Conservation (phyloP, 2,329 filamentous ascomycete genomes). For the Xylariales sp. region DNA sequence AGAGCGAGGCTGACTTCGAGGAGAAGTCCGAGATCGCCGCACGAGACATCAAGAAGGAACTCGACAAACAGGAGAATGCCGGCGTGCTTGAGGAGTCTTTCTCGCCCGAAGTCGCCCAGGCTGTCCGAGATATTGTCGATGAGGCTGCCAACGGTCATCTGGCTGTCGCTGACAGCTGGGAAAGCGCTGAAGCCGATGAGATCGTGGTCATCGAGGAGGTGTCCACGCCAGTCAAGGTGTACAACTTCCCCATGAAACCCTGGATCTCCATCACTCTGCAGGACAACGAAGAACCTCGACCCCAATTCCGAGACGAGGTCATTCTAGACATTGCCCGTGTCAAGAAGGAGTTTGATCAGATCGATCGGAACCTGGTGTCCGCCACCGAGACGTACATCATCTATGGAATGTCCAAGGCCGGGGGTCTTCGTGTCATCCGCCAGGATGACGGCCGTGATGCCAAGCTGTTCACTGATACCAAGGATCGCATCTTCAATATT, state of each 20-base stretch:
- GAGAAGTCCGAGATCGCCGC: conserved; percentile 43
- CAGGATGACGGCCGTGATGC: conserved; percentile 91
- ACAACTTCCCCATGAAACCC: conserved; percentile 94
- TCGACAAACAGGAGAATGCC: conserved; percentile 50
- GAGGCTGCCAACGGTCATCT: conserved; percentile 55
- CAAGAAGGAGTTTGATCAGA: conserved; percentile 97
- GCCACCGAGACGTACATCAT: conserved; percentile 89
- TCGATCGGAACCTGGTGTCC: conserved; percentile 87
- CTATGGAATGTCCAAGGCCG: conserved; percentile 90
- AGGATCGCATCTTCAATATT: conserved; percentile 94
- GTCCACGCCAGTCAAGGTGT: conserved; percentile 67
- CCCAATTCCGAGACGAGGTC: conserved; percentile 69
- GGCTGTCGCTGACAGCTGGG: conserved; percentile 80
- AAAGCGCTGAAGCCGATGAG: conserved; percentile 74
- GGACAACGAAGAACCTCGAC: conserved; percentile 49
- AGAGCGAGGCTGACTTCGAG: conserved; percentile 50
- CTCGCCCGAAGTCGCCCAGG: conserved; percentile 47
- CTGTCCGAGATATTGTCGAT: conserved; percentile 46
- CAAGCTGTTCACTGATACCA: conserved; percentile 84
- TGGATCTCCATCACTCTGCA: conserved; percentile 85
- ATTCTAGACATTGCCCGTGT: conserved; percentile 90
- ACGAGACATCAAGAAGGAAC: conserved; percentile 46
- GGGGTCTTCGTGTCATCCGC: conserved; percentile 86
- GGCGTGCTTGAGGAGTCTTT: conserved; percentile 49
- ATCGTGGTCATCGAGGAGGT: conserved; percentile 63